phyloP scores from a whole-genome alignment of 495 filamentous ascomycete species.

The Aspergillus incahuasiensis region DNA sequence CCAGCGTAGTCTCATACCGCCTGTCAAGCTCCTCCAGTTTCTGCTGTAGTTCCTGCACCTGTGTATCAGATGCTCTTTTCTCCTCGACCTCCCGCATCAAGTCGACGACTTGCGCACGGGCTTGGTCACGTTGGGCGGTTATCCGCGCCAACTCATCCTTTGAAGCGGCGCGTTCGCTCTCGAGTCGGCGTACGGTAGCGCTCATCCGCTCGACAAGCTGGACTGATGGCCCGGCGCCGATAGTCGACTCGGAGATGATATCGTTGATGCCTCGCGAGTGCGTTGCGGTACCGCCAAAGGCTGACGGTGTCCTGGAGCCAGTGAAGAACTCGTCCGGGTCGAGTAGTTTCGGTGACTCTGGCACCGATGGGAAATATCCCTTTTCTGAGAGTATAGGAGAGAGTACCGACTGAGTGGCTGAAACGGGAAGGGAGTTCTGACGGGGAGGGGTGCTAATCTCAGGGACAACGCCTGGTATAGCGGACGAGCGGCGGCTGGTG shows the following conservation, averaged over 20 bases:
- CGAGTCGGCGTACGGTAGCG: constrained; percentile 81
- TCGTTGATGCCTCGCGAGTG: constrained; percentile 68
- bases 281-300: constrained; percentile 35
- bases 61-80: constrained; percentile 54
- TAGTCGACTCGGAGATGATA: constrained; percentile 82
- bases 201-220: constrained; percentile 97
- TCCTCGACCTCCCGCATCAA: constrained; percentile 82
- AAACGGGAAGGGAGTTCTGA: constrained; percentile 41
- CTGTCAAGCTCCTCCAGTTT: constrained; percentile 54
- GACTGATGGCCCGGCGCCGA: constrained; percentile 85
- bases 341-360: constrained; percentile 53
- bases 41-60: constrained; percentile 59
- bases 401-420: constrained; percentile 29
- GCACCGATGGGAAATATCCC: constrained; percentile 27
- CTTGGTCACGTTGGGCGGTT: constrained; percentile 79
- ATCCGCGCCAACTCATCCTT: constrained; percentile 82
- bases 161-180: constrained; percentile 80
- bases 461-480: constrained; percentile 33
- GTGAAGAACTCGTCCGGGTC: constrained; percentile 69
- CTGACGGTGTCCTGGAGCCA: constrained; percentile 54
- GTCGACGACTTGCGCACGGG: constrained; percentile 80
- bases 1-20: constrained; percentile 83
- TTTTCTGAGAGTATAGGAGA: constrained; percentile 32
- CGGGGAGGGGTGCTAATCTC: constrained; percentile 39
- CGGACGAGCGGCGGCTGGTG: constrained; percentile 46